Conservation (phyloP, 257 asterid species). For the Solanum sitiens region DNA sequence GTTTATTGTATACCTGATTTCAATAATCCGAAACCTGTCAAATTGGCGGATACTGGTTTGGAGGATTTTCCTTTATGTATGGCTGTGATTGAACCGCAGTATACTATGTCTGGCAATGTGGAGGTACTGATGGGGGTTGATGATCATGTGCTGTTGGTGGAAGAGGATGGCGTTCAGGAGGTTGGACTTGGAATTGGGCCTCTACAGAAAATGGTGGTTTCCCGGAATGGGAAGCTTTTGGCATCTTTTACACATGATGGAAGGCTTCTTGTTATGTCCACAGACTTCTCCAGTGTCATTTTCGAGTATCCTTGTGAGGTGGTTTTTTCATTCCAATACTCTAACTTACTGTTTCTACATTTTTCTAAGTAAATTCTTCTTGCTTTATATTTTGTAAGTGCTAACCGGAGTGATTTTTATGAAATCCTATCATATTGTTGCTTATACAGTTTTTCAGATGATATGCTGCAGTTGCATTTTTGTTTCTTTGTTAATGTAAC, state of each 20-base stretch:
- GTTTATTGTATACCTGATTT: slow-evolving; percentile 75
- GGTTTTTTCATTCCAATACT: neutral
- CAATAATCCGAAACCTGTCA: slow-evolving; percentile 42
- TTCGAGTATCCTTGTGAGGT: slow-evolving; percentile 86
- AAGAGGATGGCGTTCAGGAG: slow-evolving; percentile 82
- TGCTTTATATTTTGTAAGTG: neutral
- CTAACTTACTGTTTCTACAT: neutral
- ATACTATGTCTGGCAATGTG: slow-evolving; percentile 89
- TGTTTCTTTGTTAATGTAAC: neutral
- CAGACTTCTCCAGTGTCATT: slow-evolving; percentile 63
- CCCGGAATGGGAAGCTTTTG: slow-evolving; percentile 71
- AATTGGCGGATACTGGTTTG: slow-evolving; percentile 65
- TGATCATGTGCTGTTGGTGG: slow-evolving; percentile 72
- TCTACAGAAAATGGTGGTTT: slow-evolving; percentile 82
- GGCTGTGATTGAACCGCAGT: slow-evolving; percentile 94
- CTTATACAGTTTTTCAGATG: neutral
- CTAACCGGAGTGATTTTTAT: neutral
- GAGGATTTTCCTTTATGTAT: slow-evolving; percentile 84
- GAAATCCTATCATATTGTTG: neutral
- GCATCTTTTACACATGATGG: slow-evolving; percentile 89
- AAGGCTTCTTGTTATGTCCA: slow-evolving; percentile 71
- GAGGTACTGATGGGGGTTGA: slow-evolving; percentile 80
- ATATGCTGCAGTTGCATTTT: neutral
- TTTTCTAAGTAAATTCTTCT: neutral
- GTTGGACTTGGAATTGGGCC: slow-evolving; percentile 70